phyloP scores from a whole-genome alignment of 2,329 filamentous ascomycete species.

The Fusarium sp. region DNA sequence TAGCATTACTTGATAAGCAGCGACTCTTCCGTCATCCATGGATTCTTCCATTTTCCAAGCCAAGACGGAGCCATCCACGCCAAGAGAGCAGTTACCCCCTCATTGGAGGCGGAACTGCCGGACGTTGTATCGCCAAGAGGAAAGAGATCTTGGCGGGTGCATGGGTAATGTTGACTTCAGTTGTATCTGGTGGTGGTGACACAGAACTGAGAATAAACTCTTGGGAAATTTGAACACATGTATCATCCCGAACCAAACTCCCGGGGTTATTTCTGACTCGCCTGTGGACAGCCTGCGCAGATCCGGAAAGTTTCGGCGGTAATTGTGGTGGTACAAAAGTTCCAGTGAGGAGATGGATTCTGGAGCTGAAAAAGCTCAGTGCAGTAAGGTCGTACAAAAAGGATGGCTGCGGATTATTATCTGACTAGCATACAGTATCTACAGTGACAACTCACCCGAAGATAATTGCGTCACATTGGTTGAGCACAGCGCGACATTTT shows the following conservation, averaged over 20 bases:
- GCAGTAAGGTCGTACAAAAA: background rate
- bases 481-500: background rate
- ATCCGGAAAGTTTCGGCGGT: background rate
- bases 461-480: background rate
- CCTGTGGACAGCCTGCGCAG: background rate
- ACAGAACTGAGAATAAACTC: background rate
- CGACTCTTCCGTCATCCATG: background rate
- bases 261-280: background rate
- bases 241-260: background rate
- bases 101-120: background rate
- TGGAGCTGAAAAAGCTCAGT: background rate
- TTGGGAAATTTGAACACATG: background rate
- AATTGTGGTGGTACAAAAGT: background rate
- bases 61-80: background rate
- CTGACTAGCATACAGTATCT: background rate
- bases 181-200: background rate
- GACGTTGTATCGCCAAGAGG: background rate
- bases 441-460: background rate
- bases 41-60: background rate
- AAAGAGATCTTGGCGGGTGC: background rate
- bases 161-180: background rate
- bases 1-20: background rate
- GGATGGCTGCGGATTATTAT: background rate
- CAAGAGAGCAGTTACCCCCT: background rate
- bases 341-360: background rate